Evolutionary conservation across 2,329 filamentous ascomycete species (phyloP).

Genomic region (Arthrinium phaeospermum): DNA sequence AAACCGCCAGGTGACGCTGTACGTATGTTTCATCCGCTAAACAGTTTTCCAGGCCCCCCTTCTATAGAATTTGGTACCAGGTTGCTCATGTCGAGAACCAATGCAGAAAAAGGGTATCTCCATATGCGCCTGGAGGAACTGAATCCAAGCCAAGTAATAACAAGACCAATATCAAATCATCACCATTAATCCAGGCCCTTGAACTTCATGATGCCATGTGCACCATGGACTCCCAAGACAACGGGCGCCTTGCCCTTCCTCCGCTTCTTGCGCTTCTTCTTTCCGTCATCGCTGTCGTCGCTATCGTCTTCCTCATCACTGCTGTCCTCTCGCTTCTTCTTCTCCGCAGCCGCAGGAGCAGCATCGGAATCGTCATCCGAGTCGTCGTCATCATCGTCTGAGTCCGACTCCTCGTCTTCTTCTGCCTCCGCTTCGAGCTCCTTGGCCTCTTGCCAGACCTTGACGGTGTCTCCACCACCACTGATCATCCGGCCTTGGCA

Average conservation of each 20-base stretch:
- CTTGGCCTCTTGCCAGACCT: conserved; percentile 82
- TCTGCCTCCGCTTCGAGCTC: conserved; percentile 51
- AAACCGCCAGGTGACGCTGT: not conserved
- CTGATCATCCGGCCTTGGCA: conserved; percentile 85
- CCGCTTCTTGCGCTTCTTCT: conserved; percentile 49
- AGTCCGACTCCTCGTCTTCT: conserved; percentile 46
- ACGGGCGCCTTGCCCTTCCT: conserved; percentile 47
- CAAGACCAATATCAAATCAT: not conserved
- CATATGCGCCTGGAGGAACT: not conserved
- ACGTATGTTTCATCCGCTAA: not conserved
- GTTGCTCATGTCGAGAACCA: not conserved
- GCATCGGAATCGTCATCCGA: conserved; percentile 46
- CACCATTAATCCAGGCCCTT: conserved; percentile 43
- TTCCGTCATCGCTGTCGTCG: conserved; percentile 47
- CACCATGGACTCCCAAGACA: conserved; percentile 55
- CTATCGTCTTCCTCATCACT: conserved; percentile 48
- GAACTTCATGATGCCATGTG: conserved; percentile 58
- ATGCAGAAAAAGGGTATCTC: conserved; percentile 12
- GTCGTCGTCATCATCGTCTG: conserved; percentile 52
- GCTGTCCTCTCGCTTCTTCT: conserved; percentile 44
- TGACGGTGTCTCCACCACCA: conserved; percentile 83
- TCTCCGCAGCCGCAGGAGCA: not conserved
- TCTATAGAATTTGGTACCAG: not conserved
- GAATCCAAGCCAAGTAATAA: not conserved
- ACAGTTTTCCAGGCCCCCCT: not conserved